Evolutionary conservation across 345 rosid species (phyloP).

Genomic region (Raphanus raphanistrum): DNA sequence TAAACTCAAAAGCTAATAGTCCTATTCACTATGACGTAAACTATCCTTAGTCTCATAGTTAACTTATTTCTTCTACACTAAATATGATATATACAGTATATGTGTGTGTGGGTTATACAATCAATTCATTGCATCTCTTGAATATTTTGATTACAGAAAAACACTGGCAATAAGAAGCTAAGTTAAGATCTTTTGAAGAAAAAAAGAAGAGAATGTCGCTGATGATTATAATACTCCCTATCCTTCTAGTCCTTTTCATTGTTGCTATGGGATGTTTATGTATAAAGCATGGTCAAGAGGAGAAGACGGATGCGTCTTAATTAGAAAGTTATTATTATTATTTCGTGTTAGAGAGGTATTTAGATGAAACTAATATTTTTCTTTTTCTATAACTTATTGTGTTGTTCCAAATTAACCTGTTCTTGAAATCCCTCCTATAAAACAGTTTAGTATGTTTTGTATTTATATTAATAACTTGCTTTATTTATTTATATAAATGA

Average conservation of each 20-base stretch:
- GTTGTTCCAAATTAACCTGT: not conserved
- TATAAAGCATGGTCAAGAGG: not conserved
- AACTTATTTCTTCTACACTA: too few species aligned
- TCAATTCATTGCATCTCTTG: not conserved
- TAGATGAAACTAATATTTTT: not conserved
- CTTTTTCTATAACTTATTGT: not conserved
- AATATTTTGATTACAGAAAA: not conserved
- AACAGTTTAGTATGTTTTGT: not conserved
- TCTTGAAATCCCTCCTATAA: not conserved
- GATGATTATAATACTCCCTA: not conserved
- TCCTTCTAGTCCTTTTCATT: not conserved
- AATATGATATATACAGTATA: not conserved
- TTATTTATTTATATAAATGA: not conserved
- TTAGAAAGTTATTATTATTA: not conserved
- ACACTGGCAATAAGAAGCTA: not conserved
- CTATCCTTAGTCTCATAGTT: not conserved
- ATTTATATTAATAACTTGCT: not conserved
- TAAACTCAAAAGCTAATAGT: not conserved
- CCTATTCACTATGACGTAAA: not conserved
- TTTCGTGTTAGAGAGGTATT: not conserved
- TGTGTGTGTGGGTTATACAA: not conserved
- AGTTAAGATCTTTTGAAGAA: not conserved
- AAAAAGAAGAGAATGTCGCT: not conserved
- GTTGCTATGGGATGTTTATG: not conserved
- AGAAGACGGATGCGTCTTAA: not conserved